Evolutionary conservation across 2,329 filamentous ascomycete genomes (phyloP).

Genomic region (Fusarium marasasianum): DNA sequence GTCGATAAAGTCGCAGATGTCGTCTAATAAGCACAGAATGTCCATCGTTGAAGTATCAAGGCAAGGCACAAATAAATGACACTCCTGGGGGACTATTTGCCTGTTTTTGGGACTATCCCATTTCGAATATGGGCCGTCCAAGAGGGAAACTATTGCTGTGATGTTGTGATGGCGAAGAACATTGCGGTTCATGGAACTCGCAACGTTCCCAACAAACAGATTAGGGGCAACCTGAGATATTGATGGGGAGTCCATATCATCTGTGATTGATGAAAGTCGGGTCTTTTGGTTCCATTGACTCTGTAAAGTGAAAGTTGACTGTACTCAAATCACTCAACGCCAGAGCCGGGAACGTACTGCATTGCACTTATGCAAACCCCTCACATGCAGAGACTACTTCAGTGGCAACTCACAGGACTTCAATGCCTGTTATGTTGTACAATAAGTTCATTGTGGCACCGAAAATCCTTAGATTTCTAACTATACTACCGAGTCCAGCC

Average conservation of each 20-base stretch:
- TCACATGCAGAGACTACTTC: slow-evolving; percentile 16
- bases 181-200: slow-evolving; percentile 36
- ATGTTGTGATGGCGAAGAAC: slow-evolving; percentile 36
- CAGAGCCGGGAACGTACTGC: slow-evolving; percentile 3
- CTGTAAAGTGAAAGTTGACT: not conserved
- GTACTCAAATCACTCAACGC: not conserved
- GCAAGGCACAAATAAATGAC: slow-evolving; percentile 40
- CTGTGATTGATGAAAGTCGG: not conserved
- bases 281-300: not conserved
- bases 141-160: slow-evolving; percentile 39
- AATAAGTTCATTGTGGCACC: slow-evolving; percentile 1
- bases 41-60: slow-evolving; percentile 39
- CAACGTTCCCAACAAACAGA: slow-evolving; percentile 39
- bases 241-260: slow-evolving; percentile 32
- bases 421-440: not conserved
- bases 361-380: slow-evolving; percentile 22
- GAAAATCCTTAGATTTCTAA: not conserved
- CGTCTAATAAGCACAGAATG: slow-evolving; percentile 33
- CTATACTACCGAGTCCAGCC: not conserved
- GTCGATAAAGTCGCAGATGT: slow-evolving; percentile 43
- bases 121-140: slow-evolving; percentile 29
- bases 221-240: slow-evolving; percentile 35
- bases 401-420: slow-evolving; percentile 19
- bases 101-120: slow-evolving; percentile 33
- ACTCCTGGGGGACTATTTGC: slow-evolving; percentile 31